Conservation (phyloP, 192 early-diverging fungal species). For the Coemansia sp. region DNA sequence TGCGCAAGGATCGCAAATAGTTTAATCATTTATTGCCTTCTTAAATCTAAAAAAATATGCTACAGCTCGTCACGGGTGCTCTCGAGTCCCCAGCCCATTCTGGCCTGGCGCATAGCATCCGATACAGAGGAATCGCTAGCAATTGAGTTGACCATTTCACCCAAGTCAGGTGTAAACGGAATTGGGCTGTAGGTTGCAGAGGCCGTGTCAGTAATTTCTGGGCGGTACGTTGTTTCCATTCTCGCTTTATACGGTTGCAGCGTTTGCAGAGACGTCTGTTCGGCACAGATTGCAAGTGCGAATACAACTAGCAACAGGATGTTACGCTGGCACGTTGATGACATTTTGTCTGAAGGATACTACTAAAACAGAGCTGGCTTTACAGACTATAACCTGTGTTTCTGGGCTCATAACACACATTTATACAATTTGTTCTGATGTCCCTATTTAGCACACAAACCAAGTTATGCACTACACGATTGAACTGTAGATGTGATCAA, state of each 20-base stretch:
- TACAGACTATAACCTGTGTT: background rate
- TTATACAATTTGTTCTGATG: background rate
- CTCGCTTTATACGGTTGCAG: slow-evolving; percentile 21
- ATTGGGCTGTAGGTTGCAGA: slow-evolving; percentile 28
- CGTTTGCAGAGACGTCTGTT: background rate
- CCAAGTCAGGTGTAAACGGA: slow-evolving; percentile 44
- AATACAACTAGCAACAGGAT: background rate
- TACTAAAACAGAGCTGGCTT: background rate
- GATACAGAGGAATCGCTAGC: slow-evolving; percentile 37
- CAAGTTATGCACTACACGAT: background rate
- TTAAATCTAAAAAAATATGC: background rate
- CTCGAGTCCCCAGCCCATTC: slow-evolving; percentile 2
- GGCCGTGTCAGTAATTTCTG: slow-evolving; percentile 20
- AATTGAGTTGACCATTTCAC: slow-evolving; percentile 30
- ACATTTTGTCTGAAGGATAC: background rate
- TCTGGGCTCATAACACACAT: background rate
- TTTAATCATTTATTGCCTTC: background rate
- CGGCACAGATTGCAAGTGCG: background rate
- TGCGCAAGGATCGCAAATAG: background rate
- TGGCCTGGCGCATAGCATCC: slow-evolving; percentile 36
- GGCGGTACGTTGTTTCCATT: slow-evolving; percentile 44
- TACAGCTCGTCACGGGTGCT: slow-evolving; percentile 33
- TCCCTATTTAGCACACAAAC: background rate
- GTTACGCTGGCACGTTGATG: background rate
- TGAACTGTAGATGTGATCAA: background rate